Evolutionary conservation across 2,329 filamentous ascomycete species (phyloP).

Genomic region (Eurotiales sp.): DNA sequence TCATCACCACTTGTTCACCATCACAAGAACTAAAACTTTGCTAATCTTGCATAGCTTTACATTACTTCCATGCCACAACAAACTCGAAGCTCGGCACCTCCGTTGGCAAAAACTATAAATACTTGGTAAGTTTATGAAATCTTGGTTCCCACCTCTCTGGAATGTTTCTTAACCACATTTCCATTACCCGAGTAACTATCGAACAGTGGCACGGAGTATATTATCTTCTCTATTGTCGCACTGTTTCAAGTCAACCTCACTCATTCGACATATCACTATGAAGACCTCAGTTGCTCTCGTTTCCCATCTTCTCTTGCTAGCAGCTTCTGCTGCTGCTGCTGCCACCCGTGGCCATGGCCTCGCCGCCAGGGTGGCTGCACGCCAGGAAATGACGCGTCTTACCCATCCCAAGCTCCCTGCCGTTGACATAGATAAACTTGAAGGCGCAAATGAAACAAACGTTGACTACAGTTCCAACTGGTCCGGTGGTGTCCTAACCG

Average conservation of each 20-base stretch:
- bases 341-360: constrained; percentile 23
- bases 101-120: not conserved
- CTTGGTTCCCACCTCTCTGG: not conserved
- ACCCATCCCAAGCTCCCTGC: constrained; percentile 22
- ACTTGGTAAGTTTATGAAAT: not conserved
- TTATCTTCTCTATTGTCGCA: not conserved
- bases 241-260: not conserved
- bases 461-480: constrained; percentile 56
- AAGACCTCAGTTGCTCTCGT: constrained; percentile 24
- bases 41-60: not conserved
- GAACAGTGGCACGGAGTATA: not conserved
- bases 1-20: not conserved
- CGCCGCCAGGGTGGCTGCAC: constrained; percentile 27
- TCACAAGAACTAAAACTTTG: not conserved
- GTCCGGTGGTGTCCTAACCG: constrained; percentile 55
- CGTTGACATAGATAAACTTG: constrained; percentile 1
- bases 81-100: not conserved
- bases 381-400: constrained; percentile 21
- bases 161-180: not conserved
- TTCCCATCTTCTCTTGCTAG: constrained; percentile 15
- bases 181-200: not conserved
- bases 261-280: constrained; percentile 21
- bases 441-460: constrained; percentile 33
- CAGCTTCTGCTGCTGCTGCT: constrained; percentile 18
- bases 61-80: constrained; percentile 4